These are phyloP conservation scores for Aspergillus glaucus DNA, from an alignment of 2,329 filamentous ascomycete species.

Conservation along the genomic window DNA sequence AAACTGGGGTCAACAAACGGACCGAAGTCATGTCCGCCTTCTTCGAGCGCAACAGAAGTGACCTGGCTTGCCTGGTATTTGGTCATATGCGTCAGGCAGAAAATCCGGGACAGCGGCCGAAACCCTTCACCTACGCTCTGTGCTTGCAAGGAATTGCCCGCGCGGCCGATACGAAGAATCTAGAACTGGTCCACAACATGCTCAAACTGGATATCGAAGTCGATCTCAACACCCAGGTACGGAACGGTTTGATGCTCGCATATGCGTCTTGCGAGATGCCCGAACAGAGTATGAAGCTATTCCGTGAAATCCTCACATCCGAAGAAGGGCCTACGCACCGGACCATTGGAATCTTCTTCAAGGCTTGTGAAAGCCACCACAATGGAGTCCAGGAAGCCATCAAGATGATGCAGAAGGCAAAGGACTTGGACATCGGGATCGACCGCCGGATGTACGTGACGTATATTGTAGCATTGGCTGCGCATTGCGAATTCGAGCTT, in stretches of 20 bases:
- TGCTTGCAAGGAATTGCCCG: constrained; percentile 70
- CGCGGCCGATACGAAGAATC: constrained; percentile 54
- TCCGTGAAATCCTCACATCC: constrained; percentile 74
- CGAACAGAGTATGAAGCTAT: constrained; percentile 66
- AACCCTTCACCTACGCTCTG: constrained; percentile 65
- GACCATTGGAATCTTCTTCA: constrained; percentile 74
- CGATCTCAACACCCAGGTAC: constrained; percentile 66
- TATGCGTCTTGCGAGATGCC: constrained; percentile 66
- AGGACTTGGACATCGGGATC: constrained; percentile 70
- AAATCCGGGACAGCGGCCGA: constrained; percentile 59
- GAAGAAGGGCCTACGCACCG: constrained; percentile 80
- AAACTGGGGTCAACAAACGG: constrained; percentile 58
- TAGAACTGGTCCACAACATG: constrained; percentile 82
- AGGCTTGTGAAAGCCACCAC: constrained; percentile 60
- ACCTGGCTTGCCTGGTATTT: constrained; percentile 83
- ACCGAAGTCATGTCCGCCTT: constrained; percentile 74
- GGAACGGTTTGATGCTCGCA: constrained; percentile 82
- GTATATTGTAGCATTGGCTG: constrained; percentile 70
- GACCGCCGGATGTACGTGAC: constrained; percentile 66
- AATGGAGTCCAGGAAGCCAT: constrained; percentile 39
- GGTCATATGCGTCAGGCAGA: constrained; percentile 84
- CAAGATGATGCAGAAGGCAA: constrained; percentile 53
- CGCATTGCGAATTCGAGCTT: constrained; percentile 64
- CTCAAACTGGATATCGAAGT: constrained; percentile 85
- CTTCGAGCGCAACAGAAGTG: constrained; percentile 67